Evolutionary conservation across 495 filamentous ascomycete genomes (phyloP), one percentile per base, ranked within the genome.

Genomic region (Penicillium cataractarum): DNA sequence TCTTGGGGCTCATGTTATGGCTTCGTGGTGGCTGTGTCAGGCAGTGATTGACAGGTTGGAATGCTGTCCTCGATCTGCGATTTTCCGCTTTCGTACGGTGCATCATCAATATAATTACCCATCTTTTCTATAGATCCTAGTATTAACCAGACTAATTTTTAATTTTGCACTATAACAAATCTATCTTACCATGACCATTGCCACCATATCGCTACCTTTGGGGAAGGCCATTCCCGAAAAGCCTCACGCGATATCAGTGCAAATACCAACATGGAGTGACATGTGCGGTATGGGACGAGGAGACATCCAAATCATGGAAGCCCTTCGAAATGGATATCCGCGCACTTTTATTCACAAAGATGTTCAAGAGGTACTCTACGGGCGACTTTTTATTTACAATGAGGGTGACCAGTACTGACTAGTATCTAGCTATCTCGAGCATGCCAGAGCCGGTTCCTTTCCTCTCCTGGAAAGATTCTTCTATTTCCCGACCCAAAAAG

Each of bases 261-360:
- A 56, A 19, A 15, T 42, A n/a, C 54, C 54, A 4, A 42, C 35
- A 39, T 56, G 54, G 54, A 27, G 21, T 10, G 54, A 42, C 9
- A 42, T 56, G 54, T 39, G 33, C 12, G 35, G 54, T 19, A 27
- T 40, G 21, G 54, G 54, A 19, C 24, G 24, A 26, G 54, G 54
- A 39, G 37, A 56, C 9, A 0, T 7, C 6, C 21, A 52, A 37
- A 22, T 65, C 24, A n/a, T 53, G 32, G 33, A 52, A 10, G 62
- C 53, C 49, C 29, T 65, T n/a, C 42, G 33, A 51, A 62, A 56
- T 49, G 65, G 63, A 13, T 68, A 65, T 39, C 65, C 57, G 21
- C 55, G 65, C 31, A 56, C 62, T 13, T 65, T 61, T 33, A n/a
- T 65, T 22, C 62, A 64, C 21, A 48, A 31, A 24, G 7, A 22